A percentile compares a stretch with the other conserved stretches of the same genome.
These are phyloP conservation scores for Zygotorulaspora sp. DNA, from an alignment of 805 yeast species.

Conservation along the genomic window DNA sequence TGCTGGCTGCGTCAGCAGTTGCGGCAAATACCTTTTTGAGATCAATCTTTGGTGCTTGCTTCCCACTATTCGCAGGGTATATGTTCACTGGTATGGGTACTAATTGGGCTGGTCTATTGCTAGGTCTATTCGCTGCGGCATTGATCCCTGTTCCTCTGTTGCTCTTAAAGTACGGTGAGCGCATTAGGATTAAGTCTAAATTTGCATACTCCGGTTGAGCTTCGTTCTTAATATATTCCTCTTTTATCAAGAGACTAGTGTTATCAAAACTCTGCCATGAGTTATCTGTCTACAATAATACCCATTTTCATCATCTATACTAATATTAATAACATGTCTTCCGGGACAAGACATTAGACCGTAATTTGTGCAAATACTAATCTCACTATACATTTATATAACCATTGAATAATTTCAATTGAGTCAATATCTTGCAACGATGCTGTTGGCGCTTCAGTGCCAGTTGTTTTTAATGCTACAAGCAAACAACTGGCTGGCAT, in stretches of 20 bases:
- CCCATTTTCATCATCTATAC: neutral
- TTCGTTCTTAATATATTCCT: no score
- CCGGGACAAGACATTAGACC: no score
- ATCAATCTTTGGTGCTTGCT: slow-evolving; percentile 62
- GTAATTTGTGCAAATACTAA: no score
- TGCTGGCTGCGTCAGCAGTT: slow-evolving; percentile 73
- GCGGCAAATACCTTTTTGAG: slow-evolving; percentile 72
- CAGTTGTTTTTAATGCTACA: no score
- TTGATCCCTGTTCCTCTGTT: slow-evolving; percentile 66
- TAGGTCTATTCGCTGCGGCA: slow-evolving; percentile 56
- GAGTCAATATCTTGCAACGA: no score
- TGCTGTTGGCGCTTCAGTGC: no score
- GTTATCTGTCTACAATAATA: no score
- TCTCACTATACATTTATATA: no score
- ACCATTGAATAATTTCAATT: no score
- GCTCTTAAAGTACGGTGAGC: slow-evolving; percentile 55
- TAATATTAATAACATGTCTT: neutral
- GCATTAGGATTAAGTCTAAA: slow-evolving; percentile 52
- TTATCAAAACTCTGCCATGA: no score
- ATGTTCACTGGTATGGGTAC: slow-evolving; percentile 67
- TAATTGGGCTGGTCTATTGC: slow-evolving; percentile 73
- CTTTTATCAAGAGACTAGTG: no score
- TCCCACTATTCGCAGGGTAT: slow-evolving; percentile 66
- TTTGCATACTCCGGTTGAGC: slow-evolving; percentile 42
- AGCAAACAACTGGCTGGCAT: no score